Evolutionary conservation across 2,329 filamentous ascomycete genomes (phyloP).

Genomic region (Trichoderma guizhouense): DNA sequence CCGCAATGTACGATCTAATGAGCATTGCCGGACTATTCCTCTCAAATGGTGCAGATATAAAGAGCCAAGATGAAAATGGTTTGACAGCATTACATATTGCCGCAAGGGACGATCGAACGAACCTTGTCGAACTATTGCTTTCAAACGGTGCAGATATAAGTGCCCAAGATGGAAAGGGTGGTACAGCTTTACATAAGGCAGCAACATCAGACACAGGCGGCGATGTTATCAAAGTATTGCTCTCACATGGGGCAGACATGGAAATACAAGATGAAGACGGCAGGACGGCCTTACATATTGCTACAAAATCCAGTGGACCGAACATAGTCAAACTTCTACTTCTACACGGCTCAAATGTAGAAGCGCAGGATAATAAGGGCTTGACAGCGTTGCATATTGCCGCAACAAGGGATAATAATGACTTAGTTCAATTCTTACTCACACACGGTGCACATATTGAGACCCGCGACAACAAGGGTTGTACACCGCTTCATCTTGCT

Average conservation of each 20-base stretch:
- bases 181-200: too few species aligned
- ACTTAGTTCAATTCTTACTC: background rate
- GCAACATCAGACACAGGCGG: too few species aligned
- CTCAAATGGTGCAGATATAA: background rate
- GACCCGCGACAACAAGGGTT: background rate
- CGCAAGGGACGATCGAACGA: fast-evolving
- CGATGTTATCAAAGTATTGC: background rate
- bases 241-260: background rate
- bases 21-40: background rate
- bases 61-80: background rate
- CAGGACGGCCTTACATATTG: too few species aligned
- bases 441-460: background rate
- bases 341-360: too few species aligned
- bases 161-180: background rate
- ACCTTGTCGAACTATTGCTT: background rate
- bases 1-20: too few species aligned
- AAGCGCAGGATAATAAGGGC: background rate
- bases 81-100: background rate
- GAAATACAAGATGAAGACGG: background rate
- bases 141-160: background rate
- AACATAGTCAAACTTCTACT: too few species aligned
- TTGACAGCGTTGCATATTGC: background rate
- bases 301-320: too few species aligned
- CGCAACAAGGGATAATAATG: background rate
- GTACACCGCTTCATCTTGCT: background rate